A percentile compares a stretch with the other conserved stretches of the same genome.
These are phyloP conservation scores for Avena sativa DNA, from an alignment of 176 grass and related monocot species.

Conservation along the genomic window DNA sequence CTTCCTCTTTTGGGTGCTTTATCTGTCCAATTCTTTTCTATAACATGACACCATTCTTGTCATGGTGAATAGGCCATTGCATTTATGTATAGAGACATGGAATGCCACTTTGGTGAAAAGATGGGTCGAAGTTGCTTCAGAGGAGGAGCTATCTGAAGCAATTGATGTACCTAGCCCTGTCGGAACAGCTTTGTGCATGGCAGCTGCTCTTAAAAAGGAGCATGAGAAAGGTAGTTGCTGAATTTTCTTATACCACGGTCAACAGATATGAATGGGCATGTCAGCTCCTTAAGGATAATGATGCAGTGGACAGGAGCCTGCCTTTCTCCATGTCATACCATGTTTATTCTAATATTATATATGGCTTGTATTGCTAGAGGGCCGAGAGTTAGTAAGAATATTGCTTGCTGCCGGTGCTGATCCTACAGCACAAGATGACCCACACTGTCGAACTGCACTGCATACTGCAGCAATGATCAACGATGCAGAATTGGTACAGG, in stretches of 20 bases:
- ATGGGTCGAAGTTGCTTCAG: constrained; percentile 86
- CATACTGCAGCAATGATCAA: constrained; percentile 99
- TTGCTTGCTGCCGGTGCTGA: constrained; percentile 94
- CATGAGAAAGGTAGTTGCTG: constrained; percentile 81
- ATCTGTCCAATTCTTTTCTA: constrained; percentile 23
- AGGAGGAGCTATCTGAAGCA: constrained; percentile 73
- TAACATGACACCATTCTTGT: constrained; percentile 28
- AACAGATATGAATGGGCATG: constrained; percentile 8
- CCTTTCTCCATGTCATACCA: constrained; percentile 27
- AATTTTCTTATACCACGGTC: constrained; percentile 26
- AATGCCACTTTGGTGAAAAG: constrained; percentile 80
- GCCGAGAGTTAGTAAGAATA: constrained; percentile 88
- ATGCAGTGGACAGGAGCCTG: not conserved
- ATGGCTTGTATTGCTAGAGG: constrained; percentile 69
- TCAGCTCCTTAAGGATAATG: constrained; percentile 31
- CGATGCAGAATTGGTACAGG: constrained; percentile 94
- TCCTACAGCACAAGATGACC: constrained; percentile 87
- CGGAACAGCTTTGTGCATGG: constrained; percentile 98
- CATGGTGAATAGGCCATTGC: constrained; percentile 77
- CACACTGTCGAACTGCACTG: constrained; percentile 83
- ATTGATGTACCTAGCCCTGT: constrained; percentile 76
- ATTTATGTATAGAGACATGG: constrained; percentile 95
- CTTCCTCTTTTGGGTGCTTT: constrained; percentile 27
- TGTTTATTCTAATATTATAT: constrained; percentile 37
- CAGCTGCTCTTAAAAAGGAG: constrained; percentile 96